phyloP scores from a whole-genome alignment of 495 filamentous ascomycete species.

The Penicillium roqueforti region DNA sequence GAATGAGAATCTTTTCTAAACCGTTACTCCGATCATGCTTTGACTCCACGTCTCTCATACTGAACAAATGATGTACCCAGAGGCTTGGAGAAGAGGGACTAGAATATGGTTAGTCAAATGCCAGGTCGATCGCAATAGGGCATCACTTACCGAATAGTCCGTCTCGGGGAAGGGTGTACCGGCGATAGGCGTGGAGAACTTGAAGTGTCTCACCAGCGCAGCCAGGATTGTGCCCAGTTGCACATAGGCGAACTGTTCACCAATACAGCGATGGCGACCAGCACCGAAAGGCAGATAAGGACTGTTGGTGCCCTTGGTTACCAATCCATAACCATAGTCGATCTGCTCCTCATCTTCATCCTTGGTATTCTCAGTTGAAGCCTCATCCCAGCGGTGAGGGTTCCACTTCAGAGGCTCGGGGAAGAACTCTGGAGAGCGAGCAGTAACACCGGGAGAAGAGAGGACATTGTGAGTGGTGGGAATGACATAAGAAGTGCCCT shows the following conservation, averaged over 20 bases:
- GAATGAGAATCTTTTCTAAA: slow-evolving; percentile 3
- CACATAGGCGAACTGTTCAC: slow-evolving; percentile 54
- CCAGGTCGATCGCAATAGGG: not conserved
- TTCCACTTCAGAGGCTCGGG: slow-evolving; percentile 45
- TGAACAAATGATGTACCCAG: slow-evolving; percentile 39
- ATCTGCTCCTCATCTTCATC: slow-evolving; percentile 42
- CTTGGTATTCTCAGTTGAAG: slow-evolving; percentile 13
- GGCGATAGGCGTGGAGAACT: slow-evolving; percentile 34
- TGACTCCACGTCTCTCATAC: slow-evolving; percentile 40
- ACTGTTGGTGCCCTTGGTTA: slow-evolving; percentile 50
- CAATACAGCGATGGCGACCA: slow-evolving; percentile 54
- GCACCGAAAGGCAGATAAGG: slow-evolving; percentile 56
- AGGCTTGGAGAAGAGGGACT: slow-evolving; percentile 53
- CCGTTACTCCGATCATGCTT: slow-evolving; percentile 23
- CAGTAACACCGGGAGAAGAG: slow-evolving; percentile 47
- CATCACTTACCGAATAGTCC: slow-evolving; percentile 45
- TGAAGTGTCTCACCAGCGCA: slow-evolving; percentile 45
- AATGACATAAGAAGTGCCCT: slow-evolving; percentile 44
- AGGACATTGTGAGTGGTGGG: slow-evolving; percentile 47
- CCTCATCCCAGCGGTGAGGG: slow-evolving; percentile 51
- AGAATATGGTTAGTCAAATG: slow-evolving; percentile 10
- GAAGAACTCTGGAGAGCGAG: slow-evolving; percentile 43
- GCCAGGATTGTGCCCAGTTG: slow-evolving; percentile 47
- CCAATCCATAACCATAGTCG: slow-evolving; percentile 46
- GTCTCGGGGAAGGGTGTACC: slow-evolving; percentile 40